These are phyloP conservation scores for Asterophora parasitica DNA, from an alignment of 768 basidiomycete genomes.

Conservation along the genomic window DNA sequence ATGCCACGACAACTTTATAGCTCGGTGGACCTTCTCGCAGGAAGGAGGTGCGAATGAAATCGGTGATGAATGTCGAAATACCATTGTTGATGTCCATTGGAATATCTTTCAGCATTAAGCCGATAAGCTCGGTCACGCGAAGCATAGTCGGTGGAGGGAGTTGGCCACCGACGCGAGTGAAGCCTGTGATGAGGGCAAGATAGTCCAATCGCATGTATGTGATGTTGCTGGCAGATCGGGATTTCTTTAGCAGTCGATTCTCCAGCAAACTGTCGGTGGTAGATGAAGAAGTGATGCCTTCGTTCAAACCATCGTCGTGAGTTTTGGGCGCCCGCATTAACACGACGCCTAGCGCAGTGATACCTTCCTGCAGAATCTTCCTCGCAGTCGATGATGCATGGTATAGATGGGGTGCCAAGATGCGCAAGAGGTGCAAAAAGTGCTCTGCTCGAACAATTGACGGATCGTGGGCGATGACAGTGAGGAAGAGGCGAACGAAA, in stretches of 20 bases:
- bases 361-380: conserved; percentile 58
- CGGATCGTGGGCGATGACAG: conserved; percentile 75
- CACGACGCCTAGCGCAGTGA: conserved; percentile 59
- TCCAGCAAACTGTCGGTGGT: conserved; percentile 26
- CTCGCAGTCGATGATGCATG: conserved; percentile 49
- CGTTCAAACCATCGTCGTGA: conserved; percentile 27
- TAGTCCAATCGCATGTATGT: conserved; percentile 62
- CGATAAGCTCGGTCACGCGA: conserved; percentile 52
- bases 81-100: conserved; percentile 30
- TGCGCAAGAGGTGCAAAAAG: conserved; percentile 59
- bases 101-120: conserved; percentile 51
- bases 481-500: conserved; percentile 67
- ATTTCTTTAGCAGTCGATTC: conserved; percentile 34
- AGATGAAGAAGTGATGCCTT: conserved; percentile 20
- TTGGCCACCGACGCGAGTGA: conserved; percentile 47
- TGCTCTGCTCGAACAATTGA: conserved; percentile 62
- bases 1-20: conserved; percentile 44
- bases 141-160: conserved; percentile 34
- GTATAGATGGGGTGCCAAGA: conserved; percentile 53
- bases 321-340: conserved; percentile 43
- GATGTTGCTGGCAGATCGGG: conserved; percentile 49
- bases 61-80: conserved; percentile 49
- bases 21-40: conserved; percentile 39
- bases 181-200: conserved; percentile 47
- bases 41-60: conserved; percentile 47